Conservation (phyloP, 768 basidiomycete species). For the Paxillus involutus region DNA sequence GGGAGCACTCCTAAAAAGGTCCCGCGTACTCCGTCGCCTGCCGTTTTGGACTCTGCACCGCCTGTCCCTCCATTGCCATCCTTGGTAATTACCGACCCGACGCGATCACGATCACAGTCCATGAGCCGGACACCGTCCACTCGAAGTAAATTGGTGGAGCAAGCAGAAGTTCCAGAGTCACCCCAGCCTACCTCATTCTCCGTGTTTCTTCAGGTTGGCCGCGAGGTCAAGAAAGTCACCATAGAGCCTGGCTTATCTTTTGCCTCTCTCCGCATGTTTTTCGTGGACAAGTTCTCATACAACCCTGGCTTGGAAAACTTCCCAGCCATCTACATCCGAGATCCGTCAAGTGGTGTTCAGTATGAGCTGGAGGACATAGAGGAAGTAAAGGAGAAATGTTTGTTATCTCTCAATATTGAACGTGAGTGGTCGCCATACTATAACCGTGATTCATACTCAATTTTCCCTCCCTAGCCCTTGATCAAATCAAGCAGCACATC, state of each 20-base stretch:
- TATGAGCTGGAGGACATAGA: conserved; percentile 95
- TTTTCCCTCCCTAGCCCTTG: conserved; percentile 62
- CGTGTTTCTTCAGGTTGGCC: conserved; percentile 86
- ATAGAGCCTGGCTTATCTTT: conserved; percentile 74
- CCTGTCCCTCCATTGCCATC: conserved; percentile 52
- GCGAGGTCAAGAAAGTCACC: conserved; percentile 84
- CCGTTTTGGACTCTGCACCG: conserved; percentile 17
- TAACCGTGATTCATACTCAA: conserved; percentile 10
- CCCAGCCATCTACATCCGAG: conserved; percentile 93
- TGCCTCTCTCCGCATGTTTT: conserved; percentile 76
- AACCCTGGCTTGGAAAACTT: conserved; percentile 92
- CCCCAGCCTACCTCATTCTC: conserved; percentile 40
- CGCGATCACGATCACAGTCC: conserved; percentile 13
- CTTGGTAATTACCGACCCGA: conserved; percentile 39
- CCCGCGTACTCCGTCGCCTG: conserved; percentile 37
- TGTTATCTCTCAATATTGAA: conserved; percentile 94
- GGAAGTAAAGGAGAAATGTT: conserved; percentile 84
- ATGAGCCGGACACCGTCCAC: not conserved
- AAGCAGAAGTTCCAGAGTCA: conserved; percentile 19
- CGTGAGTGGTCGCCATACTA: conserved; percentile 55
- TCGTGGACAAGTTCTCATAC: conserved; percentile 94
- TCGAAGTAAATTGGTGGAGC: conserved; percentile 19
- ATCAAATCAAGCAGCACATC: conserved; percentile 98
- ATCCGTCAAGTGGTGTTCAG: conserved; percentile 88
- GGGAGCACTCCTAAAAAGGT: conserved; percentile 24